Evolutionary conservation across 2,329 filamentous ascomycete species (phyloP), one percentile per base, ranked within the genome.

Genomic region (Rutstroemia sp.): DNA sequence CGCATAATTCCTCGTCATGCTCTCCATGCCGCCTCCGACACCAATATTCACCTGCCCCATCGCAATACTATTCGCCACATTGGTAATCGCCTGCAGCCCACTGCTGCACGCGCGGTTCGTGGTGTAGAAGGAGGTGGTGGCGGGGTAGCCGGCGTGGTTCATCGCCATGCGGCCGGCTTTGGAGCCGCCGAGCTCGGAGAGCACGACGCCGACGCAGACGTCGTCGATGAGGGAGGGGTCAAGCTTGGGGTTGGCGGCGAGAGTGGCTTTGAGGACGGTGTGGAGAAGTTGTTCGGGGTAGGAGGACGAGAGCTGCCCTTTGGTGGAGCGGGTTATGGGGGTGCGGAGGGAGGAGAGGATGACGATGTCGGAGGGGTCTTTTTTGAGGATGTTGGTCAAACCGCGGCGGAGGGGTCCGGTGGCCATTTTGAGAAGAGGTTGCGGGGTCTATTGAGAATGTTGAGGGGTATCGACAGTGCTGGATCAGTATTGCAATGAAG

Each of bases 111-210:
- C 91, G 41, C 92, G 81, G 75, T 96, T 96, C 63, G 94, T 82
- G 0, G 92, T 96, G 74, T 91, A 87, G 65, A 96, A 86, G 14
- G 83, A 80, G 1, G 89, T 91, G 0, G 79, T 79, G 62, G 80
- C 80, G 16, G 88, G 80, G 68, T 86, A 89, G 37, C 90, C 90
- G 57, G 86, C 85, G 74, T 95, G 89, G 73, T 91, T 87, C 65
- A 92, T 82, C 46, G 90, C 90, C 89, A 95, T 95, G 62, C 92
- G 88, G 1, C 88, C 90, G 0, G 91, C 91, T 77, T 96, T 96
- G 64, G 82, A 86, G 57, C 92, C 92, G 62, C 92, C 92, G 14
- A 96, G 86, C 72, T 96, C 91, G 27, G 90, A 90, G 54, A 96
- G 83, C 4, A 96, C 92, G 37, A 90, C 91, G 63, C 92, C 92